Evolutionary conservation across 345 rosid genomes (phyloP).

Genomic region (Citrus australasica): DNA sequence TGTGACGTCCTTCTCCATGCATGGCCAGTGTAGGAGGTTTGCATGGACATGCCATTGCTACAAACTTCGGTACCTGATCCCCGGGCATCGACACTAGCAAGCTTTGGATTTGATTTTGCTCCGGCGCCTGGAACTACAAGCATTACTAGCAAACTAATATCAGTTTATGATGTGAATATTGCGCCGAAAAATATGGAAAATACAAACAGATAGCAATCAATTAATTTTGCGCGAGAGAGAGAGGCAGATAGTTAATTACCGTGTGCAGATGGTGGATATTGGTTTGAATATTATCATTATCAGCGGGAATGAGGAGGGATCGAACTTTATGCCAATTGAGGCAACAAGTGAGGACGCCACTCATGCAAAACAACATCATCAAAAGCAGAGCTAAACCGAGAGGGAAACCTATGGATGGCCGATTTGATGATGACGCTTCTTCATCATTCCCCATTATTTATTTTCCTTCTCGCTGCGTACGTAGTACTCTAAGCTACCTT

Average conservation of each 20-base stretch:
- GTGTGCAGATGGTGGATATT: neutral
- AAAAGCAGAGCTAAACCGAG: constrained; percentile 36
- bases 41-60: constrained; percentile 39
- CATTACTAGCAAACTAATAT: neutral
- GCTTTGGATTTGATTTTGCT: constrained; percentile 15
- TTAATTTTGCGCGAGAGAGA: neutral
- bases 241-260: constrained; percentile 5
- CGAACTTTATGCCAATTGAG: constrained; percentile 31
- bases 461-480: neutral
- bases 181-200: too few relatives aligned
- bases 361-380: constrained; percentile 22
- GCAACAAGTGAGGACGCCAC: constrained; percentile 27
- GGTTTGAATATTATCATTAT: neutral
- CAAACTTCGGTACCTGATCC: constrained; percentile 42
- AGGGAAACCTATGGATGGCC: constrained; percentile 37
- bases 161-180: too few relatives aligned
- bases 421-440: constrained; percentile 4
- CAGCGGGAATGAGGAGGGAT: constrained; percentile 3
- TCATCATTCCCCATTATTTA: constrained; percentile 2
- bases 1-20: constrained; percentile 1
- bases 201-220: too few relatives aligned
- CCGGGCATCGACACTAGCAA: constrained; percentile 47
- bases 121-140: constrained; percentile 11
- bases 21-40: constrained; percentile 2
- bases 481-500: neutral